phyloP scores from a whole-genome alignment of 1,139 yeast genomes.

The Protomyces pachydermus region DNA sequence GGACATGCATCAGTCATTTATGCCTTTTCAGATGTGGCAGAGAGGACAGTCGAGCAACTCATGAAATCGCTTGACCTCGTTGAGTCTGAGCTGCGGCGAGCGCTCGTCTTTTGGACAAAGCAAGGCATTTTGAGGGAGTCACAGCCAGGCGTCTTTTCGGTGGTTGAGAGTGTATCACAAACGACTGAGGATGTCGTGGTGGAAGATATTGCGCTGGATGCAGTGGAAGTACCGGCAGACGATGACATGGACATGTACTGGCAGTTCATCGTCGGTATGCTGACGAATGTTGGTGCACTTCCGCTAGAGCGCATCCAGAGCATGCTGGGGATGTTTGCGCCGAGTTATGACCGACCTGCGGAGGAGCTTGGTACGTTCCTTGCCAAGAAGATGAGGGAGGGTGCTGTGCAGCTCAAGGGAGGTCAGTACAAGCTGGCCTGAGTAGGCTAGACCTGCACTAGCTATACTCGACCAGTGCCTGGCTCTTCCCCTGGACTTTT shows the following conservation, averaged over 20 bases:
- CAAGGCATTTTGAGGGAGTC: constrained; percentile 36
- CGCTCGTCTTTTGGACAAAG: constrained; percentile 37
- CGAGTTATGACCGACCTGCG: constrained; percentile 37
- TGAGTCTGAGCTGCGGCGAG: constrained; percentile 35
- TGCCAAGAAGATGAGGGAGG: constrained; percentile 7
- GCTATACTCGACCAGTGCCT: too few relatives aligned
- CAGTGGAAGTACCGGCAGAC: constrained; percentile 37
- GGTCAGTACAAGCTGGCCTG: constrained; percentile 14
- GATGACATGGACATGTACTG: constrained; percentile 44
- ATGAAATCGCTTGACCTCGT: background rate
- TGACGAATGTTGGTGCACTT: constrained; percentile 51
- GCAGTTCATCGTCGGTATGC: constrained; percentile 49
- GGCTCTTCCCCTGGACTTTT: too few relatives aligned
- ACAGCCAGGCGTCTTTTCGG: constrained; percentile 32
- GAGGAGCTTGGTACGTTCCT: constrained; percentile 36
- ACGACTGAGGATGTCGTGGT: constrained; percentile 25
- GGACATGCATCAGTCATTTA: constrained; percentile 64
- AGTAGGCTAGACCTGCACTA: background rate
- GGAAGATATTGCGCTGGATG: constrained; percentile 33
- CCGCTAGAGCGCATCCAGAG: constrained; percentile 51
- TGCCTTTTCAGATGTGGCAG: constrained; percentile 46
- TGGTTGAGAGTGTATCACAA: constrained; percentile 35
- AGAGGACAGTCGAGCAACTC: constrained; percentile 18
- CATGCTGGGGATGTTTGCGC: constrained; percentile 52
- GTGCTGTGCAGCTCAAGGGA: constrained; percentile 14